Evolutionary conservation across 768 basidiomycete species (phyloP).

Genomic region (Rhizopogon rudus): DNA sequence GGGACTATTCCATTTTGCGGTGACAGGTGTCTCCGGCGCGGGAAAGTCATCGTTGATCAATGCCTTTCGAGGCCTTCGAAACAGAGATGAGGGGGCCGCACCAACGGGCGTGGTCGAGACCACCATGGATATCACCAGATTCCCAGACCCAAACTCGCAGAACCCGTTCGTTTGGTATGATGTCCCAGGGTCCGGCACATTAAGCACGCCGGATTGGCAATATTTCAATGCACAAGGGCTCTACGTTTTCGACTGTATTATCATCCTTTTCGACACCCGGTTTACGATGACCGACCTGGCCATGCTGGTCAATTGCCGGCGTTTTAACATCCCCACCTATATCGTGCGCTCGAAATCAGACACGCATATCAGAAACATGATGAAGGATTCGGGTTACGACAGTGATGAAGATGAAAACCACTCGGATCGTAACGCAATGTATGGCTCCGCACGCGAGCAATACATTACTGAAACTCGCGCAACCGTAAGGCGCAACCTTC

Average conservation of each 20-base stretch:
- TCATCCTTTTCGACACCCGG: slow-evolving; percentile 15
- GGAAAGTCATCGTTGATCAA: slow-evolving; percentile 29
- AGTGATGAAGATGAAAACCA: slow-evolving; percentile 12
- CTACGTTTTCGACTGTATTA: slow-evolving; percentile 13
- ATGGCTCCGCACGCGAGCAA: slow-evolving; percentile 11
- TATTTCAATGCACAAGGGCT: slow-evolving; percentile 27
- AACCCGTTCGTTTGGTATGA: slow-evolving; percentile 24
- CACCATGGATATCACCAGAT: slow-evolving; percentile 15
- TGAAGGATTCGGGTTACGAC: slow-evolving; percentile 7
- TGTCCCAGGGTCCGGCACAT: slow-evolving; percentile 25
- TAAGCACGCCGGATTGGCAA: slow-evolving; percentile 18
- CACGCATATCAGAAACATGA: slow-evolving; percentile 10
- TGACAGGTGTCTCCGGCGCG: slow-evolving; percentile 22
- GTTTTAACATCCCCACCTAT: slow-evolving; percentile 11
- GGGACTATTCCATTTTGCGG: slow-evolving; percentile 21
- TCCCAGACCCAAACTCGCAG: slow-evolving; percentile 16
- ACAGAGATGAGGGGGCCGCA: slow-evolving; percentile 16
- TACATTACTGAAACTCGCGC: slow-evolving; percentile 16
- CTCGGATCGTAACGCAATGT: slow-evolving; percentile 3
- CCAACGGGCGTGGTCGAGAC: slow-evolving; percentile 21
- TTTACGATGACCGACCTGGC: slow-evolving; percentile 13
- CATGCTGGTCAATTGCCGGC: slow-evolving; percentile 10
- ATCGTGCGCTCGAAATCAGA: slow-evolving; percentile 16
- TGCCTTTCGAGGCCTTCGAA: slow-evolving; percentile 23
- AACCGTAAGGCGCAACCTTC: slow-evolving; percentile 10